Evolutionary conservation across 257 asterid species (phyloP).

Genomic region (Capsicum rhomboideum): DNA sequence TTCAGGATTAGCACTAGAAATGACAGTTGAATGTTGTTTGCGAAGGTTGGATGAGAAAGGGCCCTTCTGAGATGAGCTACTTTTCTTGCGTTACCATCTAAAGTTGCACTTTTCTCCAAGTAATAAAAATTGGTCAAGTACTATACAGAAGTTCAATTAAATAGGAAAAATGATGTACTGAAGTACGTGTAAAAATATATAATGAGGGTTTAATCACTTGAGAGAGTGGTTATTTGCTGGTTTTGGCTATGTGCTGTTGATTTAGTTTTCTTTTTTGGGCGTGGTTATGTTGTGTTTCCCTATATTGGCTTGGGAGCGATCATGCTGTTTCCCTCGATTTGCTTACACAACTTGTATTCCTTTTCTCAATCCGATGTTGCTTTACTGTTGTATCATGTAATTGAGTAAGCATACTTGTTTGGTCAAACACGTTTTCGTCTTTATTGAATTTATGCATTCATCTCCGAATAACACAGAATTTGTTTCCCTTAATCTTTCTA

Average conservation of each 20-base stretch:
- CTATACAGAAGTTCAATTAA: neutral
- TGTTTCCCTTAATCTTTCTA: slow-evolving; percentile 1
- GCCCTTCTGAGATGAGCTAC: neutral
- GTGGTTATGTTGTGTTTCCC: neutral
- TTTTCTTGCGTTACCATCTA: neutral
- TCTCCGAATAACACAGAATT: neutral
- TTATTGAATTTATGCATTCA: neutral
- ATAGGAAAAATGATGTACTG: neutral
- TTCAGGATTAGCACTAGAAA: neutral
- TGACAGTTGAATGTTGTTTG: neutral
- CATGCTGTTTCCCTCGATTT: neutral
- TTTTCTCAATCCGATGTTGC: neutral
- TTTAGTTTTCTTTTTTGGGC: no score
- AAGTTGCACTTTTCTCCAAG: neutral
- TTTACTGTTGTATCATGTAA: neutral
- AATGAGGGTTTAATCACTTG: neutral
- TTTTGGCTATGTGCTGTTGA: neutral
- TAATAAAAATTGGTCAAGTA: neutral
- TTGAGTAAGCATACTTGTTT: neutral
- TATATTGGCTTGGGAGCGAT: neutral
- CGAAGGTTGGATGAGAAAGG: neutral
- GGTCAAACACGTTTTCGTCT: neutral
- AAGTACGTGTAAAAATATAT: no score
- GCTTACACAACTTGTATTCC: neutral
- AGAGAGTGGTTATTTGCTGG: neutral